A percentile compares a stretch with the other conserved stretches of the same genome.
Evolutionary conservation across 2,329 filamentous ascomycete species (phyloP).

Genomic region (Trichoderma gracile): DNA sequence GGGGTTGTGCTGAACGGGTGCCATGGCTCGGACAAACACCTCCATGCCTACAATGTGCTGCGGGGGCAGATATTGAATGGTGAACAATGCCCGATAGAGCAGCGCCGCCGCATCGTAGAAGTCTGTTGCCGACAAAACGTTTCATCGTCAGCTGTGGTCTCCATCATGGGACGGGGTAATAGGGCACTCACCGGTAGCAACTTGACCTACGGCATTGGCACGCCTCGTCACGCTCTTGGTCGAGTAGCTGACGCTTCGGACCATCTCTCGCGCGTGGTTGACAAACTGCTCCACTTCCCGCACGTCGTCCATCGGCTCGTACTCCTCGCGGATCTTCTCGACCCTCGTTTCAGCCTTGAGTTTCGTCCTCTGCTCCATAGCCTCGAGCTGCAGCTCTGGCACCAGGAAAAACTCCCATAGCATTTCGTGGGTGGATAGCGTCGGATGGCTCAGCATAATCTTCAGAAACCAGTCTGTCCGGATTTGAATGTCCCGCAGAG

Average conservation of each 20-base stretch:
- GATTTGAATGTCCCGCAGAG: conserved; percentile 84
- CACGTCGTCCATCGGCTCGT: conserved; percentile 78
- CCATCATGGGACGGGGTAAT: neutral
- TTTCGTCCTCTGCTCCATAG: conserved; percentile 84
- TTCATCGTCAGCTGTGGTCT: neutral
- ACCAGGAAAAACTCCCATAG: conserved; percentile 99
- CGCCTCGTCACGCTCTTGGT: conserved; percentile 80
- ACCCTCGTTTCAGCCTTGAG: conserved; percentile 80
- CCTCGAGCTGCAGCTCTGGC: conserved; percentile 84
- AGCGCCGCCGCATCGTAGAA: conserved; percentile 65
- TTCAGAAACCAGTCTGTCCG: conserved; percentile 86
- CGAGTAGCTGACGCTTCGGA: conserved; percentile 79
- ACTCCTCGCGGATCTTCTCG: conserved; percentile 87
- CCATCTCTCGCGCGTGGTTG: conserved; percentile 84
- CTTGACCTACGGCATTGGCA: conserved; percentile 70
- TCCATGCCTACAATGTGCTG: conserved; percentile 70
- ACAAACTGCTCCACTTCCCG: conserved; percentile 92
- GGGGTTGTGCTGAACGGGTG: conserved; percentile 71
- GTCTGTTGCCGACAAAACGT: conserved; percentile 48
- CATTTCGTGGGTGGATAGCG: conserved; percentile 93
- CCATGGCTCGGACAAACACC: conserved; percentile 66
- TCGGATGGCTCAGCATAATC: conserved; percentile 82
- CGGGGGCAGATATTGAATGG: conserved; percentile 66
- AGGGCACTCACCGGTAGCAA: conserved; percentile 54
- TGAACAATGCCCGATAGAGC: conserved; percentile 53